Conservation (phyloP, 2,329 filamentous ascomycete species). For the Hymenotorrendiella dingleyae region DNA sequence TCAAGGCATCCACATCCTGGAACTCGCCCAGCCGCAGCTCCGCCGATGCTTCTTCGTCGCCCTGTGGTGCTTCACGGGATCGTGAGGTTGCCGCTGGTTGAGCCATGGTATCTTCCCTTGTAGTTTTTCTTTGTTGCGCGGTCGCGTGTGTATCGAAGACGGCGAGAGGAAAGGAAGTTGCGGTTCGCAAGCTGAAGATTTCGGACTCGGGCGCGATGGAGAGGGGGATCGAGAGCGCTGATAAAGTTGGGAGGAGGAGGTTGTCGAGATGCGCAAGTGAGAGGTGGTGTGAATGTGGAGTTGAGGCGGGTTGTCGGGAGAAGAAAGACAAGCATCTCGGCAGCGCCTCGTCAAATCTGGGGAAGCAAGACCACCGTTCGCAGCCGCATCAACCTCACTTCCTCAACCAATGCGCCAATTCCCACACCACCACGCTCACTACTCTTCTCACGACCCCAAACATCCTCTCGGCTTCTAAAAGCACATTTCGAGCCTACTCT, state of each 20-base stretch:
- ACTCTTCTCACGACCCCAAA: not conserved
- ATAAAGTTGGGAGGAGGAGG: not conserved
- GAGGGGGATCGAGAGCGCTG: not conserved
- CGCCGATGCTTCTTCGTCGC: conserved; percentile 81
- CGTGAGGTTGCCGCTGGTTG: conserved; percentile 44
- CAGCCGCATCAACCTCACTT: conserved; percentile 6
- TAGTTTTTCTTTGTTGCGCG: no score
- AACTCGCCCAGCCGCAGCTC: conserved; percentile 89
- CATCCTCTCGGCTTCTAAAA: no score
- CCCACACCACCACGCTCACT: conserved; percentile 1
- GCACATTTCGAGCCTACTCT: no score
- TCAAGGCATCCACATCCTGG: conserved; percentile 83
- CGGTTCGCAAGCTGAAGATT: not conserved
- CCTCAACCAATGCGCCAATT: conserved; percentile 8
- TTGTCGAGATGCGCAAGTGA: not conserved
- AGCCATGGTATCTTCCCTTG: no score
- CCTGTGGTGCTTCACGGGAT: conserved; percentile 60
- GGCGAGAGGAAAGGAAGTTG: not conserved
- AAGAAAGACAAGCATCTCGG: conserved; percentile 9
- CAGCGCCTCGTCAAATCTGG: conserved; percentile 12
- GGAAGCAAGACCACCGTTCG: conserved; percentile 11
- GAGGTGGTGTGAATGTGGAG: not conserved
- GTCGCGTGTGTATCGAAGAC: not conserved
- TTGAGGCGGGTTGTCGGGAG: conserved; percentile 14
- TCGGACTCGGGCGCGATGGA: not conserved